Evolutionary conservation across 139 green algal species (phyloP), one percentile per base, ranked within the genome.

Genomic region (Closterium sp.): DNA sequence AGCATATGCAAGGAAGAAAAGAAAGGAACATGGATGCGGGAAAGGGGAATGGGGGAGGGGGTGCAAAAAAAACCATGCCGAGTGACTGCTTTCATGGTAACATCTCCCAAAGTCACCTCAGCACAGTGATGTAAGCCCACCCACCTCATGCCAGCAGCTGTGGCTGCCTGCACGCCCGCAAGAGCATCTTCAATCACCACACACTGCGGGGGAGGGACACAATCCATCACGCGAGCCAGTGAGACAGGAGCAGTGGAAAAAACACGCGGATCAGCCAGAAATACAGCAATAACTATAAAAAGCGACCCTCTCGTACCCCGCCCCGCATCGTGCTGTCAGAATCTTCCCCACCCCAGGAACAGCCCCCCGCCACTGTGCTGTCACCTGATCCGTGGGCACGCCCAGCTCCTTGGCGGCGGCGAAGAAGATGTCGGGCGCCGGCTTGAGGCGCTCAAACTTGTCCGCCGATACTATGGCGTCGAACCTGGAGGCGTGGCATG

Each of bases 121-220:
- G 11, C 62, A 27, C 62, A 13, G 3, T 22, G 13, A 79, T 24
- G 17, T 24, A 79, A 27, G 17, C 38, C 24, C 27, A 9, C 31
- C 29, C 90, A 93, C 73, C 91, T 30, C 91, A 96, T 94, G 50
- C 95, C 96, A 91, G 96, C 96, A 31, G 93, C 93, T n/a, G 91
- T 84, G 0, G 96, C 96, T 24, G 96, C 96, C 86, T 96, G 91
- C 30, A 97, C 95, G n/a, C 96, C 96, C 28, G 96, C 96, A 31
- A 95, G 89, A 22, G 96, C 96, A 88, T 97, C 96, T 89, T 97
- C 96, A 4, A 97, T 96, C 70, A 97, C 96, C 70, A 97, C 96
- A 88, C 96, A 97, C 31, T 91, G 89, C 42, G 45, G 38, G 38
- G 38, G 7, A 13, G 4, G 38, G 85, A 88, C 10, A 88, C 85